A percentile compares a stretch with the other conserved stretches of the same genome.
phyloP scores from a whole-genome alignment of 2,329 filamentous ascomycete species.

The Xylaria sp. region DNA sequence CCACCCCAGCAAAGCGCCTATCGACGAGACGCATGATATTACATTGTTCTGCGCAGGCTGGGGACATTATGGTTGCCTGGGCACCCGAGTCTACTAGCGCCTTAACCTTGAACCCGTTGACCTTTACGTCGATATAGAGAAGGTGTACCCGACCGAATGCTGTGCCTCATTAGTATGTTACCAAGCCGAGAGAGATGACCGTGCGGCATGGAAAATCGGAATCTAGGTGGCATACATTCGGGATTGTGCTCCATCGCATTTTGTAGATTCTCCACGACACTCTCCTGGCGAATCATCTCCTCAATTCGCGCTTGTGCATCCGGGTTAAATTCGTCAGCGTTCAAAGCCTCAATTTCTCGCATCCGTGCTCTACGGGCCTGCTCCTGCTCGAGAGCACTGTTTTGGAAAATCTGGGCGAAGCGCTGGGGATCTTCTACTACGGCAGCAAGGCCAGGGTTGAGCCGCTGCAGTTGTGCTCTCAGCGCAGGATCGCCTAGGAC shows the following conservation, averaged over 20 bases:
- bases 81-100: slow-evolving; percentile 97
- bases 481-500: slow-evolving; percentile 78
- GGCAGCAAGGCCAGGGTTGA: slow-evolving; percentile 77
- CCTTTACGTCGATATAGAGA: slow-evolving; percentile 94
- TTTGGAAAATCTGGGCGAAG: slow-evolving; percentile 75
- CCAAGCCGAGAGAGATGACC: slow-evolving; percentile 19
- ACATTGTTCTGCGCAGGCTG: slow-evolving; percentile 85
- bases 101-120: slow-evolving; percentile 91
- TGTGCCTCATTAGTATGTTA: slow-evolving; percentile 46
- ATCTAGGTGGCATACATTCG: slow-evolving; percentile 71
- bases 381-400: slow-evolving; percentile 72
- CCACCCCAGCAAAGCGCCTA: slow-evolving; percentile 87
- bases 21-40: slow-evolving; percentile 97
- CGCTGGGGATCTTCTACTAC: slow-evolving; percentile 75
- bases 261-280: slow-evolving; percentile 93
- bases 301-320: slow-evolving; percentile 92
- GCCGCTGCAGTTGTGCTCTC: slow-evolving; percentile 71
- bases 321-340: slow-evolving; percentile 92
- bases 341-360: slow-evolving; percentile 81
- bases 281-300: slow-evolving; percentile 94
- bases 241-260: slow-evolving; percentile 97
- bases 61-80: slow-evolving; percentile 99
- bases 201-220: not conserved
- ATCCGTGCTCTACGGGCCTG: slow-evolving; percentile 77
- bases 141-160: slow-evolving; percentile 95